Evolutionary conservation across 345 rosid genomes (phyloP), one percentile per base, ranked within the genome.

Genomic region (Heritiera fomes): DNA sequence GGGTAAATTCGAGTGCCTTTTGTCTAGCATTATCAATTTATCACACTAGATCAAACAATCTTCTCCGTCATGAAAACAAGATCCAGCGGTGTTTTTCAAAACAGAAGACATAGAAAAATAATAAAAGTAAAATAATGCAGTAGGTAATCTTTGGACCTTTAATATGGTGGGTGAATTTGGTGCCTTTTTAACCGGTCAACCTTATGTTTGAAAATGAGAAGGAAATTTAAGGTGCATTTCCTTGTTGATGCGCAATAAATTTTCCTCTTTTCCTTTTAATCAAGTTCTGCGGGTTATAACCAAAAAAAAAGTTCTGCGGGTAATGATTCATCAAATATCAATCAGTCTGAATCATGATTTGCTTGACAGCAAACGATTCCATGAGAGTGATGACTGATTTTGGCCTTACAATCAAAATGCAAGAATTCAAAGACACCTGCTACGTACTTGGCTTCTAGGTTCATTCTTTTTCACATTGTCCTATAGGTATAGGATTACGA

Each of bases 121-220:
- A 23, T 23, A 23, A 23, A 23, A 23, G 28, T 23, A 23, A 23
- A 23, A 23, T 23, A 23, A 23, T 70, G 56, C n/a, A 43, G 15
- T 6, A 23, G 67, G 38, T 78, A 72, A 66, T 9, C 65, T 75
- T 75, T 78, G 45, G 80, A 77, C 85, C 80, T 38, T 6, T 6
- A 3, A 34, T 3, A 1, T 34, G 63, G 56, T 13, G 32, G 75
- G 59, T 41, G 71, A 38, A 63, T 7, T 79, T 65, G 78, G 72
- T 65, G 52, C 4, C 34, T 66, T 75, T 72, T 30, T 71, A 71
- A 23, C 0, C 28, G 28, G 28, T 23, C 28, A 23, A 23, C 28
- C 28, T 23, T 23, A 23, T 23, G 4, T 18, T 53, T 65, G 3
- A 40, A 41, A 61, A 56, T 20, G 7, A 46, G 17, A 69, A 46